Evolutionary conservation across 768 basidiomycete species (phyloP).

Genomic region (Terana coerulea): DNA sequence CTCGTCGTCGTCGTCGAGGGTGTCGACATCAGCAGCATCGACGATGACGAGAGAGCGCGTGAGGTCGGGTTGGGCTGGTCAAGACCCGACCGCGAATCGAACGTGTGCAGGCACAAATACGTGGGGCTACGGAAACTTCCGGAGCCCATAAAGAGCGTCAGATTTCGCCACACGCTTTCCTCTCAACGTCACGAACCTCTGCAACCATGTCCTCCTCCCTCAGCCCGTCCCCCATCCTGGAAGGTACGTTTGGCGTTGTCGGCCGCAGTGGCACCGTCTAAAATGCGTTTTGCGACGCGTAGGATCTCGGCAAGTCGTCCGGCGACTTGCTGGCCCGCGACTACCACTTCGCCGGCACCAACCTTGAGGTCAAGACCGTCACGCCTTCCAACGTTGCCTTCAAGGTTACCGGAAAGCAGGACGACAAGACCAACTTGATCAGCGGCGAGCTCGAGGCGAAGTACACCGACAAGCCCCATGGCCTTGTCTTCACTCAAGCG

Average conservation of each 20-base stretch:
- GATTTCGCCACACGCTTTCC: conserved; percentile 17
- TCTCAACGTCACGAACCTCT: conserved; percentile 27
- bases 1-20: neutral
- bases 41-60: neutral
- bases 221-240: conserved; percentile 96
- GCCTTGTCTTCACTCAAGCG: conserved; percentile 88
- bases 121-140: conserved; percentile 20
- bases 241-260: conserved; percentile 53
- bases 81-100: conserved; percentile 9
- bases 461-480: conserved; percentile 87
- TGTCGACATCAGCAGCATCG: neutral
- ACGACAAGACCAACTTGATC: conserved; percentile 72
- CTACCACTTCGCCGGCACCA: conserved; percentile 72
- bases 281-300: conserved; percentile 8
- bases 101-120: conserved; percentile 11
- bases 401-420: conserved; percentile 84
- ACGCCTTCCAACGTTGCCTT: conserved; percentile 89
- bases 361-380: conserved; percentile 85
- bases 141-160: conserved; percentile 24
- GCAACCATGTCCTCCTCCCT: conserved; percentile 79
- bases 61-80: neutral
- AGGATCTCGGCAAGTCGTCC: conserved; percentile 97
- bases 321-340: conserved; percentile 93
- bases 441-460: conserved; percentile 93
- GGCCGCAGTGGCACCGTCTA: neutral